phyloP scores from a whole-genome alignment of 306 rosid species.

The Urtica urens region DNA sequence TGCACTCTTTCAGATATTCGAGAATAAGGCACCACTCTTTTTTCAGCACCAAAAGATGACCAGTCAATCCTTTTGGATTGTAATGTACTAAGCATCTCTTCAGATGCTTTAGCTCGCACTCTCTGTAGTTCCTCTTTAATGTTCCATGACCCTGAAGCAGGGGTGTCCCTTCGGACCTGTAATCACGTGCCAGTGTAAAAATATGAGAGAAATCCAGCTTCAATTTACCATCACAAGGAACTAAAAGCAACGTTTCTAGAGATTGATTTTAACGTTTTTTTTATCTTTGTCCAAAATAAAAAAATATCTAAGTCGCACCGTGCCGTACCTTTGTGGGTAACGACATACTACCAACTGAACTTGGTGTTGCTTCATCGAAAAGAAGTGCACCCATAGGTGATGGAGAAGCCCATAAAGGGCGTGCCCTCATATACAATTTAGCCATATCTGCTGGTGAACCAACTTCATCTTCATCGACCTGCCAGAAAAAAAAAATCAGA shows the following conservation, averaged over 20 bases:
- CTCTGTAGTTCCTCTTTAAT: conserved; percentile 91
- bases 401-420: conserved; percentile 88
- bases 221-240: neutral
- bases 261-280: neutral
- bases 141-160: conserved; percentile 80
- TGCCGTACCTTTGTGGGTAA: conserved; percentile 57
- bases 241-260: neutral
- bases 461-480: conserved; percentile 51
- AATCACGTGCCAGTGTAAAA: conserved; percentile 20
- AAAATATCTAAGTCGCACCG: neutral
- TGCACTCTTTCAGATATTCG: conserved; percentile 28
- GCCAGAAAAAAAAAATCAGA: conserved; percentile 14
- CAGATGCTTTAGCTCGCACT: conserved; percentile 86
- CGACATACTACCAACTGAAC: conserved; percentile 38
- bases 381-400: conserved; percentile 47
- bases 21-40: conserved; percentile 30
- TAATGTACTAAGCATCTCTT: conserved; percentile 68
- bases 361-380: conserved; percentile 52
- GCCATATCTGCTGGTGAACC: conserved; percentile 93
- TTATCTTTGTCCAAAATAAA: neutral
- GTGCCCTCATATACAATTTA: conserved; percentile 67
- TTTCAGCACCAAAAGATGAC: conserved; percentile 36
- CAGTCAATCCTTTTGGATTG: conserved; percentile 70
- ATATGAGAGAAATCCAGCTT: too few species aligned
- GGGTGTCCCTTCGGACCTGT: conserved; percentile 63